Conservation (phyloP, 1,284 basidiomycete species). For the Fomitopsis pinicola region DNA sequence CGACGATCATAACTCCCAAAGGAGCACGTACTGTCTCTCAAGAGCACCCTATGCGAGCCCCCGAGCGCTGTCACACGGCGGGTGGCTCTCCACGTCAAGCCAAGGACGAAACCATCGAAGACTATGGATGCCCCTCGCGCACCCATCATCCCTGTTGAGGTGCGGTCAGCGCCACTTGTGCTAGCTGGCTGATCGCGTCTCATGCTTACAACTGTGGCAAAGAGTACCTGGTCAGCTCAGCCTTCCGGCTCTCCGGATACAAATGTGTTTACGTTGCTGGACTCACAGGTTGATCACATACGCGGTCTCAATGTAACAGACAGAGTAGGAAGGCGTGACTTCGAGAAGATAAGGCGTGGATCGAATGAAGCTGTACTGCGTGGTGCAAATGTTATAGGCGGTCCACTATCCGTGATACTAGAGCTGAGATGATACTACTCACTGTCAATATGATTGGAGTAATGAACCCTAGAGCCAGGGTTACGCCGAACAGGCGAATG, state of each 20-base stretch:
- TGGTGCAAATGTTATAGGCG: too few relatives aligned
- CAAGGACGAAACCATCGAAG: constrained; percentile 1
- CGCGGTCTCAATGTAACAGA: background rate
- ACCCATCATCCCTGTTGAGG: constrained; percentile 3
- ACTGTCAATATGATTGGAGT: background rate
- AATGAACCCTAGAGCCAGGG: background rate
- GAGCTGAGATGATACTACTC: background rate
- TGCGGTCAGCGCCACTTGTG: too few relatives aligned
- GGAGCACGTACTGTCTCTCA: background rate
- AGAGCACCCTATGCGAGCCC: background rate
- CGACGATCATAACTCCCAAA: too few relatives aligned
- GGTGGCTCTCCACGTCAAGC: background rate
- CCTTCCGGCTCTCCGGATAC: too few relatives aligned
- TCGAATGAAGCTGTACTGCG: background rate
- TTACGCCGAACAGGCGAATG: background rate
- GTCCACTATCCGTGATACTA: too few relatives aligned
- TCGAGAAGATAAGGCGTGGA: background rate
- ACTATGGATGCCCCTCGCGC: constrained; percentile 1
- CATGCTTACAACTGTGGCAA: too few relatives aligned
- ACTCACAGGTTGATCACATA: background rate
- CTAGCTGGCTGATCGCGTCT: too few relatives aligned
- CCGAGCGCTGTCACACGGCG: background rate
- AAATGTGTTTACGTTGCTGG: background rate
- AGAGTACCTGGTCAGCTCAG: background rate
- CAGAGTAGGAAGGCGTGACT: background rate